Evolutionary conservation across 345 rosid species (phyloP), one percentile per base, ranked within the genome.

Genomic region (Gossypium sturtianum): DNA sequence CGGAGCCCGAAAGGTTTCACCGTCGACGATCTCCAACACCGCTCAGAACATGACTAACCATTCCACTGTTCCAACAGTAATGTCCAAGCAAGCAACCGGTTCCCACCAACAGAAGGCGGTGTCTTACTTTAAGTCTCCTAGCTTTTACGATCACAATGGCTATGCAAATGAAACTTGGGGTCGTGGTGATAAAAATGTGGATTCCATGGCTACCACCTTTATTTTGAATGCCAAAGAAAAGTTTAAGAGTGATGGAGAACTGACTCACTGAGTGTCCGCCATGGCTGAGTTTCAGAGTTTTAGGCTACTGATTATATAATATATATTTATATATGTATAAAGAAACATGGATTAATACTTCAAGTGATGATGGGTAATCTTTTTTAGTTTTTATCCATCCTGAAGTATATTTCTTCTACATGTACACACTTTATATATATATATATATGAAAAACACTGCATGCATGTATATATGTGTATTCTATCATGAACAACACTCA

Each of bases 131-230:
- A 67, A 22, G 20, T 51, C 71, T 0, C 38, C 56, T 1, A 67
- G 56, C 9, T 67, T 67, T n/a, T 22, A 67, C 56, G 71, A 66
- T 22, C 73, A 69, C 16, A 71, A 71, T 2, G 16, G 47, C 34
- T 75, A 17, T 16, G 52, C 29, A 17, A 71, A 71, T 58, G 69
- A 38, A 0, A 12, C 48, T 3, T 29, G 43, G 44, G 79, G 41
- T 16, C 38, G 20, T 15, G 74, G 75, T 4, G 89, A 85, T 13
- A 87, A 78, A 76, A 75, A 86, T 56, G 84, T 84, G 15, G 87
- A 88, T 65, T 13, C 10, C 66, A 82, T 76, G 74, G 86, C 89
- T 3, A 53, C 85, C 9, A 74, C 63, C 67, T 85, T 80, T 63
- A 88, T 85, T 54, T 56, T 75, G 0, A 8, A 29, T 15, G 87